Base-by-base conservation (phyloP, 2,329 filamentous ascomycete species). In the Alternaria brassicae region DNA sequence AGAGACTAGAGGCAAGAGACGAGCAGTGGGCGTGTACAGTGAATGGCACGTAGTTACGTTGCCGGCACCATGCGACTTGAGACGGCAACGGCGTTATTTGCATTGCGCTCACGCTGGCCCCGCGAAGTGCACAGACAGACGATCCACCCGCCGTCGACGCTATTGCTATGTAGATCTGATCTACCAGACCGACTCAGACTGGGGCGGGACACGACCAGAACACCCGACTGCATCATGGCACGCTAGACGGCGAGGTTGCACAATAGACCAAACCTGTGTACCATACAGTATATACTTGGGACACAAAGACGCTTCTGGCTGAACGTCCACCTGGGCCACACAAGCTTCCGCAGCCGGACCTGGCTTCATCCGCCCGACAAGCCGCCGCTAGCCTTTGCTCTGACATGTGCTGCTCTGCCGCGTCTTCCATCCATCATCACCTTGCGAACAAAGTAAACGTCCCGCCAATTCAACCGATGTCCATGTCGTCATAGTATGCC, bases 111-210 rank as follows among this genome's bases (percentile, higher is more conserved):
- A 48, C 50, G 53, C 40, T 62, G 61, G 63, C 66, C 64, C 66
- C 62, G 66, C 56, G 56, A 59, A 55, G 39, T 50, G 56, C 66
- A 68, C 66, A 65, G 63, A 68, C 66, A 65, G 63, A 65, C 63
- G 53, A 53, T 50, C 39, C 55, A 52, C 58, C 60, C 53, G 45
- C 37, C 55, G 36, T 54, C 58, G 53, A 53, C 58, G 55, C 58
- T 62, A 62, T 58, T 57, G n/a, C n/a, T n/a, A n/a, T n/a, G n/a
- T n/a, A 54, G 52, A 50, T 56, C 54, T 17, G 42, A 61, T 61
- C 56, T 40, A 34, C 39, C 60, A 37, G 51, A 37, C 30, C 40
- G 50, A 55, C 58, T 45, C 30, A 34, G 50, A 55, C 58, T 45
- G 32, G 52, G 55, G 23, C 48, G 40, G 48, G 37, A 40, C 44